Evolutionary conservation across 345 rosid genomes (phyloP), one percentile per base, ranked within the genome.

Genomic region (Eucalyptus pauciflora): DNA sequence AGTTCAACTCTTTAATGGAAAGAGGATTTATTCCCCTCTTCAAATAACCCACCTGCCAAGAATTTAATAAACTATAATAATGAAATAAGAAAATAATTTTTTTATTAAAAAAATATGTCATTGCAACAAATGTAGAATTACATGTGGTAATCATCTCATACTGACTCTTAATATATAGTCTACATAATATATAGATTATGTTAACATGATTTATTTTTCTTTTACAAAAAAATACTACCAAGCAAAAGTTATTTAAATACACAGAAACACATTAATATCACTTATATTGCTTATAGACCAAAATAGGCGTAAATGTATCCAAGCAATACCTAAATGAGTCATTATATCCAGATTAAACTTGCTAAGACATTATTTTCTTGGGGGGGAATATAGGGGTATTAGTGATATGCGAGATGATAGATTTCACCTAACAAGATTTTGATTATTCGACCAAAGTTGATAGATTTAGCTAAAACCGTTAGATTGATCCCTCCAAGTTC

Each of bases 21-120:
- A 88, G 89, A 87, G 97, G 99, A 87, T 95, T 97, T 69, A 96
- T 49, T 50, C 98, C 99, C 91, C 87, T 96, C 49, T 93, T 94
- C 92, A 97, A 92, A 14, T 93, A 76, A 33, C 99, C 99, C 79
- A 97, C 99, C 99, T 95, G 90, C 88, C 11, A 76, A 10, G 29
- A n/a, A 87, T 41, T 27, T 49, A 52, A 41, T 41, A 45, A 85
- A 88, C 13, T 7, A 17, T 7, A 81, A 37, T 58, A 46, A 48
- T 41, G 50, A 56, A 86, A 54, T 51, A 41, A 58, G 29, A 10
- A n/a, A 86, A 18, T 0, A 13, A 4, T 0, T 52, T 33, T 50
- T 46, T 81, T 81, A 20, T 81, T 81, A 12, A 62, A 11, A 37
- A 41, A 37, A 41, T 4, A 20, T 80, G 25, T 43, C 86, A 41